phyloP scores from a whole-genome alignment of 306 rosid species.

The Abrus pulchellus region DNA sequence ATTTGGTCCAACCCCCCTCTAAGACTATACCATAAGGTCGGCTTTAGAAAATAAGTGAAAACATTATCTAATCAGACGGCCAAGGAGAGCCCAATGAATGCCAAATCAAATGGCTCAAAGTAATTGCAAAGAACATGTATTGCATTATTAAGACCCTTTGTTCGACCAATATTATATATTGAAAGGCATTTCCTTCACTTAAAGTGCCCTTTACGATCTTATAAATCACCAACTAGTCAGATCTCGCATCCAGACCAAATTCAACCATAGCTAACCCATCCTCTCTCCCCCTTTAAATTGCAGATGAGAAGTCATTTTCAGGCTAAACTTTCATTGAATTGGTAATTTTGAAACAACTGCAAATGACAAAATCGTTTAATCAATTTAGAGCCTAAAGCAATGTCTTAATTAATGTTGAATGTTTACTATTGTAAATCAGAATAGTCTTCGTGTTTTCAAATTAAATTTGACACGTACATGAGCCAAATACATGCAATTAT shows the following conservation, averaged over 20 bases:
- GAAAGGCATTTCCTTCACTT: constrained; percentile 36
- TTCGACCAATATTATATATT: constrained; percentile 34
- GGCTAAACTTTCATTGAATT: not conserved
- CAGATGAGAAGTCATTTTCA: constrained; percentile 24
- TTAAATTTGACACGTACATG: not conserved
- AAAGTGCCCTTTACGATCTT: constrained; percentile 41
- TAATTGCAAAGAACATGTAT: constrained; percentile 42
- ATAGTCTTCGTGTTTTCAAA: not conserved
- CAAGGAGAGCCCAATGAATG: constrained; percentile 12
- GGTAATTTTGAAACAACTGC: not conserved
- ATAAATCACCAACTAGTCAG: constrained; percentile 40
- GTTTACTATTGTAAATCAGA: not conserved
- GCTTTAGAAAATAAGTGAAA: not conserved
- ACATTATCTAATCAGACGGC: constrained; percentile 45
- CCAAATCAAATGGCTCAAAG: constrained; percentile 40
- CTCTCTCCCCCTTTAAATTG: constrained; percentile 10
- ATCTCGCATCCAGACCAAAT: constrained; percentile 44
- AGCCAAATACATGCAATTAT: not conserved
- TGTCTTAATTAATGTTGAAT: not conserved
- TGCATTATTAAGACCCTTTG: constrained; percentile 41
- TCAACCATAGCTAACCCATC: constrained; percentile 30
- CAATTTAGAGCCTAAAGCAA: too few species aligned
- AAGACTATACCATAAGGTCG: constrained; percentile 39
- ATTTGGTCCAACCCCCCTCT: constrained; percentile 49
- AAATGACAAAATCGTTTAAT: not conserved